Evolutionary conservation across 805 yeast species (phyloP).

Genomic region (Grigorovia humatica): DNA sequence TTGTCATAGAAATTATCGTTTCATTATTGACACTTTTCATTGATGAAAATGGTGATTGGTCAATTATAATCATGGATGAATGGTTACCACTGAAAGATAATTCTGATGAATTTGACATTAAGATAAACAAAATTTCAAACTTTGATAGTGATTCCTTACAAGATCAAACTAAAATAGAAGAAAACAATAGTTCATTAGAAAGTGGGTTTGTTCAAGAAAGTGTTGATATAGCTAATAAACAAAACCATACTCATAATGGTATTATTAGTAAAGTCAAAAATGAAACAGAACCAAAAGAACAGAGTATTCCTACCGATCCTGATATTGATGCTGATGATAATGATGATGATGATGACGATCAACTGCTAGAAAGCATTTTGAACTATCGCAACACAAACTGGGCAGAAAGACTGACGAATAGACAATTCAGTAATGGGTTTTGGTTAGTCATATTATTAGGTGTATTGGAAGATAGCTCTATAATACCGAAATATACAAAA

Average conservation of each 20-base stretch:
- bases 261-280: not conserved
- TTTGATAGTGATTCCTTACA: not conserved
- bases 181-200: too few species aligned
- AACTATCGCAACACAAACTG: conserved; percentile 56
- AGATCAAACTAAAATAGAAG: not conserved
- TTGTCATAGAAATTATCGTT: conserved; percentile 22
- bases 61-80: conserved; percentile 19
- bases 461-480: conserved; percentile 35
- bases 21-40: conserved; percentile 24
- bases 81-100: conserved; percentile 14
- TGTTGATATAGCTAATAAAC: too few species aligned
- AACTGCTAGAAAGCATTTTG: conserved; percentile 30
- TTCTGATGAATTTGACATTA: not conserved
- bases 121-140: not conserved
- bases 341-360: conserved; percentile 12
- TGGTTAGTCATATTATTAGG: conserved; percentile 80
- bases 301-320: conserved; percentile 17
- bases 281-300: conserved; percentile 6
- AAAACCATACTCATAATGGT: not conserved
- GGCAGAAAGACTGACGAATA: conserved; percentile 65
- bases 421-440: conserved; percentile 71
- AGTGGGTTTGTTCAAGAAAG: too few species aligned
- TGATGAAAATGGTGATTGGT: conserved; percentile 27
- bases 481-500: conserved; percentile 20
- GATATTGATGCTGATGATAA: conserved; percentile 17